phyloP scores from a whole-genome alignment of 495 filamentous ascomycete genomes.

The Penicillium turbatum region DNA sequence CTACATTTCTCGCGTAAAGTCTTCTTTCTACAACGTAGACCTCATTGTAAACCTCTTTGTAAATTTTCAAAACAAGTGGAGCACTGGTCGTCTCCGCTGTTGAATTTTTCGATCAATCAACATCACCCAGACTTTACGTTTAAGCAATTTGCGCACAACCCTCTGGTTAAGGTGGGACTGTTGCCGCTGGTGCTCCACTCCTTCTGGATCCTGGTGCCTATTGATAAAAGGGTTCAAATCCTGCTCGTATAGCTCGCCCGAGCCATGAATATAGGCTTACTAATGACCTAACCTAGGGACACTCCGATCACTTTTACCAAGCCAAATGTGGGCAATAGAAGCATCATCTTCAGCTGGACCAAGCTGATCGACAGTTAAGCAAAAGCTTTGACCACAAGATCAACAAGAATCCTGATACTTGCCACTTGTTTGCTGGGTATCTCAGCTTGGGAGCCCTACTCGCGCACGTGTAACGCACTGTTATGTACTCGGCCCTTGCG shows the following conservation, averaged over 20 bases:
- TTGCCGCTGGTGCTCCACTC: neutral
- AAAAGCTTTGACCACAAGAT: constrained; percentile 3
- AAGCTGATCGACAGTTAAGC: constrained; percentile 1
- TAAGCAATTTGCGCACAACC: neutral
- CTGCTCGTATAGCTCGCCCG: neutral
- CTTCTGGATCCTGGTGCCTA: neutral
- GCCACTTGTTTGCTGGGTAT: neutral
- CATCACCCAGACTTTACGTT: neutral
- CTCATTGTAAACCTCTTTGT: neutral
- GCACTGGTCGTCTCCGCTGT: neutral
- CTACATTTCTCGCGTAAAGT: neutral
- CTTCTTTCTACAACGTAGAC: neutral
- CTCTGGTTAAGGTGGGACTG: neutral
- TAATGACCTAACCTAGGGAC: neutral
- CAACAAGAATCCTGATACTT: neutral
- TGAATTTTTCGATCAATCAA: neutral
- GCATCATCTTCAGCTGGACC: neutral
- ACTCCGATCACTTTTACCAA: neutral
- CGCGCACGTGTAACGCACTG: too few species aligned
- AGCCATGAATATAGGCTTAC: neutral
- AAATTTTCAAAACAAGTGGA: neutral
- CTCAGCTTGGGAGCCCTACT: neutral
- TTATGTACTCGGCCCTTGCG: too few species aligned
- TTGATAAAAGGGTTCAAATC: neutral
- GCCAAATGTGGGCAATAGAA: neutral